Base-by-base conservation (phyloP, 2,329 filamentous ascomycete genomes). In the Helicocarpus griseus region DNA sequence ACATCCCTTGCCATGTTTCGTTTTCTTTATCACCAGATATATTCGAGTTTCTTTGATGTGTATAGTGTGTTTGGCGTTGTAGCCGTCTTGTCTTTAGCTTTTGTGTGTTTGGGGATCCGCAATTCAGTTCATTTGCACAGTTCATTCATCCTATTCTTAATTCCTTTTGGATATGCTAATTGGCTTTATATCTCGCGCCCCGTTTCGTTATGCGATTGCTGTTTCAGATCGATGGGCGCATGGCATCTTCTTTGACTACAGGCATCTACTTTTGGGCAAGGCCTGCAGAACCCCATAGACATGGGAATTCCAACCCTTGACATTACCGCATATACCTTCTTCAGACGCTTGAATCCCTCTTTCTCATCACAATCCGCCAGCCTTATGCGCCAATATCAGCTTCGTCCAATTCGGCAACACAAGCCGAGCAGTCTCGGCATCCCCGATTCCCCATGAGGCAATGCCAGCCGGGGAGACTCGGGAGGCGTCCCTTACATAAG, bases 21-120 rank as follows among this genome's bases (percentile, higher is more conserved):
- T 26, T 21, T 19, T 9, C 13, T n/a, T 47, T 29, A 7, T 36
- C 21, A 35, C 36, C 17, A 31, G 3, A 5, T n/a, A 13, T 17
- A 19, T 21, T n/a, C 17, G 43, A 45, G 29, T 19, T 39, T 21
- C 36, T 46, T 47, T 36, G 29, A 47, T 36, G 31, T 47, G 45
- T 47, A 47, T 47, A 47, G 31, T 47, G 45, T 47, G 45, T 36
- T 17, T 47, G 45, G 45, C 29, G 45, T 47, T 47, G 14, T 36
- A 26, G 31, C 31, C 21, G 13, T 28, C 19, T 47, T 19, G 17
- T 36, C 17, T 35, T 36, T 47, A 47, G n/a, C 19, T 26, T 22
- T 35, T 35, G 9, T 47, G 8, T 36, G 24, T 36, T 35, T 35
- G 45, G 29, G 19, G 31, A 21, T 47, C 36, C 9, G n/a, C 19